A percentile compares a stretch with the other conserved stretches of the same genome.
phyloP scores from a whole-genome alignment of 1,139 yeast species.

The Geotrichum reessii region DNA sequence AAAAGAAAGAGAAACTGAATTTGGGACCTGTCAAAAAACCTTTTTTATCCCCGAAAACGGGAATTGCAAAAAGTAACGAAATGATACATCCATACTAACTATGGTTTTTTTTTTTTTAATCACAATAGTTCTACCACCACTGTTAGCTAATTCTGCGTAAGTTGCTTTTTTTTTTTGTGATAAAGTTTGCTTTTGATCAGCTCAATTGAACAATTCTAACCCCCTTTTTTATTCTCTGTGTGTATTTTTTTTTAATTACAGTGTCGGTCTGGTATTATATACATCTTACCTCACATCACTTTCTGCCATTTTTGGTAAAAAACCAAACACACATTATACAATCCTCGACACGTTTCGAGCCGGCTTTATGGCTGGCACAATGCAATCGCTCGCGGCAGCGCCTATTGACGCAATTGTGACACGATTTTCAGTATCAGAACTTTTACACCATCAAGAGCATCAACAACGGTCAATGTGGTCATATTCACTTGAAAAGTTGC shows the following conservation, averaged over 20 bases:
- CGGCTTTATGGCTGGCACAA: slow-evolving; percentile 79
- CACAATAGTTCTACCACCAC: slow-evolving; percentile 71
- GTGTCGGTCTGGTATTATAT: slow-evolving; percentile 75
- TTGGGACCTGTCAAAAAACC: not conserved
- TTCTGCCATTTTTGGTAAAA: slow-evolving; percentile 23
- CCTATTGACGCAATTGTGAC: slow-evolving; percentile 90
- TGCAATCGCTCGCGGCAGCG: slow-evolving; percentile 87
- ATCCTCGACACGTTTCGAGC: slow-evolving; percentile 64
- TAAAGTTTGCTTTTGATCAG: too few relatives aligned
- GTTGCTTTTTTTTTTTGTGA: slow-evolving; percentile 15
- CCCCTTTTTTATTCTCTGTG: not conserved
- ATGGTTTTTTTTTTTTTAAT: not conserved
- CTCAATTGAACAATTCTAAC: too few relatives aligned
- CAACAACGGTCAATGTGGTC: slow-evolving; percentile 57
- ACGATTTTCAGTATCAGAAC: slow-evolving; percentile 68
- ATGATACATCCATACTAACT: not conserved
- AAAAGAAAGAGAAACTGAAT: not conserved
- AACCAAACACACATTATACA: slow-evolving; percentile 14
- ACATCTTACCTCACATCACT: slow-evolving; percentile 61
- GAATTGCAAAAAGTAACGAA: not conserved
- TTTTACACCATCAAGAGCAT: slow-evolving; percentile 36
- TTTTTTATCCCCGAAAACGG: not conserved
- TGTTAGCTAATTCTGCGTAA: slow-evolving; percentile 70
- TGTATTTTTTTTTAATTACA: slow-evolving; percentile 2
- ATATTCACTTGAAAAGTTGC: slow-evolving; percentile 63